Conservation (phyloP, 306 rosid genomes). For the Prinsepia uniflora region DNA sequence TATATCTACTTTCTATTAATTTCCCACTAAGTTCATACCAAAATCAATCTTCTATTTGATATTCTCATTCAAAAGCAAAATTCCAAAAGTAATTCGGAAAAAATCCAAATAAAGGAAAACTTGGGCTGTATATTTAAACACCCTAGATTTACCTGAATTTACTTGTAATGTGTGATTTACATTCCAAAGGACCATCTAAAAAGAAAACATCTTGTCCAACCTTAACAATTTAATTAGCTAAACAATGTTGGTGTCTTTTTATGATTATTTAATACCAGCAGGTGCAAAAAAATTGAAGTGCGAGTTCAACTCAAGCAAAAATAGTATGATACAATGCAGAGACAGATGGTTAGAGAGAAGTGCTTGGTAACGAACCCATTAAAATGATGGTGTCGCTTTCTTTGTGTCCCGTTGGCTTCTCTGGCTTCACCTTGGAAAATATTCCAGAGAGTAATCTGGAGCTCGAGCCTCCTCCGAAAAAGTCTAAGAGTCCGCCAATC, state of each 20-base stretch:
- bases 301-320: slow-evolving; percentile 25
- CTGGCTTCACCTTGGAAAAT: slow-evolving; percentile 48
- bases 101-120: not conserved
- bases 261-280: slow-evolving; percentile 32
- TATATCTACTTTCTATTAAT: not conserved
- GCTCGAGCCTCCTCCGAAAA: slow-evolving; percentile 47
- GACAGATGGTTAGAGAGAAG: slow-evolving; percentile 40
- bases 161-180: not conserved
- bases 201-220: not conserved
- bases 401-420: slow-evolving; percentile 39
- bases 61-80: not conserved
- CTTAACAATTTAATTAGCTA: not conserved
- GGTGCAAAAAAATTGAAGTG: slow-evolving; percentile 16
- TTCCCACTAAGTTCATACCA: not conserved
- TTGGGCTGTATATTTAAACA: not conserved
- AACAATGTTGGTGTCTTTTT: slow-evolving; percentile 9
- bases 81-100: not conserved
- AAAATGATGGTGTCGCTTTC: slow-evolving; percentile 59
- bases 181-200: slow-evolving; percentile 29
- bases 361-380: slow-evolving; percentile 86
- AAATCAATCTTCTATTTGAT: not conserved
- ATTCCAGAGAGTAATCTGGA: slow-evolving; percentile 68
- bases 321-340: slow-evolving; percentile 20
- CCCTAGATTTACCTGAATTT: not conserved
- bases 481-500: slow-evolving; percentile 44